Conservation (phyloP, 192 early-diverging fungal genomes). For the Obelidium mucronatum region DNA sequence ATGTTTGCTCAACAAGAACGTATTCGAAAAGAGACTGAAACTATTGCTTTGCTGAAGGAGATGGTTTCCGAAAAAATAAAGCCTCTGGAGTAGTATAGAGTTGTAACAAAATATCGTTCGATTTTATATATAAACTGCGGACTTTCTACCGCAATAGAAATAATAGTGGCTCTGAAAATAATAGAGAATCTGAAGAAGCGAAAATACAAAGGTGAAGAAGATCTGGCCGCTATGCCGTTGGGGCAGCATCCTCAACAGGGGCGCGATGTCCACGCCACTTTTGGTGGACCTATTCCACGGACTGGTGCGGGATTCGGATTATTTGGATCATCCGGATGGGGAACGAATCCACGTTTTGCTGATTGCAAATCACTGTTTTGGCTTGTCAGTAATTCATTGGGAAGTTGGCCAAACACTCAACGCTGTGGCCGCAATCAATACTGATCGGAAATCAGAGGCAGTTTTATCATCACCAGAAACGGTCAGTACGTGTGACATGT, state of each 20-base stretch:
- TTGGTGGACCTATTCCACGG: constrained; percentile 10
- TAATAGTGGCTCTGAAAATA: background rate
- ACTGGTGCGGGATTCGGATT: background rate
- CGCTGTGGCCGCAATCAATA: background rate
- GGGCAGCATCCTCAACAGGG: too few relatives aligned
- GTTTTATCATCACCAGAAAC: constrained; percentile 23
- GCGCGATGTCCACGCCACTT: constrained; percentile 3
- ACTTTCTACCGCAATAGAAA: too few relatives aligned
- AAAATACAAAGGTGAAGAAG: background rate
- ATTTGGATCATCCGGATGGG: too few relatives aligned
- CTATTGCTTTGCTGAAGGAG: constrained; percentile 91
- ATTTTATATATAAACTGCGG: constrained; percentile 5
- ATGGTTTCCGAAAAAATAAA: constrained; percentile 60
- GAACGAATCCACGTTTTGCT: constrained; percentile 19
- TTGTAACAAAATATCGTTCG: background rate
- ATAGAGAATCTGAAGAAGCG: too few relatives aligned
- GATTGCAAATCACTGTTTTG: background rate
- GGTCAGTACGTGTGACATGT: background rate
- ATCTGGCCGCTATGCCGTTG: background rate
- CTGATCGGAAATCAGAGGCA: background rate
- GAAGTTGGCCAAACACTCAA: constrained; percentile 13
- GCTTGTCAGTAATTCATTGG: background rate
- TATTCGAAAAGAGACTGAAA: constrained; percentile 87
- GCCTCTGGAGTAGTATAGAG: background rate
- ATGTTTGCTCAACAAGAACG: constrained; percentile 90